Percentiles rank a stretch among this genome's conserved stretches.
Conservation (phyloP, 1,284 basidiomycete species). For the Cryptococcus sp. region DNA sequence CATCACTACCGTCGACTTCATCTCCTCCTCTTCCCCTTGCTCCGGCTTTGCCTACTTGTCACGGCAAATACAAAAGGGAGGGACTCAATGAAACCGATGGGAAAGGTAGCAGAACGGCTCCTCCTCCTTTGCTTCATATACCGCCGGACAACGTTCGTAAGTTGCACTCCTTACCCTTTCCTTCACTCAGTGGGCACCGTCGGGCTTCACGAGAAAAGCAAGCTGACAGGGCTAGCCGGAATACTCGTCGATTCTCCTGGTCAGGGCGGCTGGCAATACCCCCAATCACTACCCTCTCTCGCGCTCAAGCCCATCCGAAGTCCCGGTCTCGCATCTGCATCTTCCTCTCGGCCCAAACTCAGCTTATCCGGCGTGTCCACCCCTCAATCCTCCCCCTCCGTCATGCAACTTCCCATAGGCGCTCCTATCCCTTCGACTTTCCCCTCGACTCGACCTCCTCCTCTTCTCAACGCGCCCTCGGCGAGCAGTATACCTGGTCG, state of each 20-base stretch:
- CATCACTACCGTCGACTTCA: too few species aligned
- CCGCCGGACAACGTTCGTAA: slow-evolving; percentile 46
- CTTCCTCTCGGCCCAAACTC: slow-evolving; percentile 32
- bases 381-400: slow-evolving; percentile 8
- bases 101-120: slow-evolving; percentile 3
- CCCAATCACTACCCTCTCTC: slow-evolving; percentile 25
- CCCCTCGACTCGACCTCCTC: slow-evolving; percentile 15
- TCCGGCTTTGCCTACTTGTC: not conserved
- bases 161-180: slow-evolving; percentile 10
- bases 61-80: not conserved
- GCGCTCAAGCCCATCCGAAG: slow-evolving; percentile 20
- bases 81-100: not conserved
- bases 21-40: too few species aligned
- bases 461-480: slow-evolving; percentile 20
- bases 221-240: slow-evolving; percentile 27
- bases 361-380: slow-evolving; percentile 20
- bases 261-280: slow-evolving; percentile 41
- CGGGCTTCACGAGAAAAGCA: not conserved
- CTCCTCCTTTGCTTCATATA: slow-evolving; percentile 35
- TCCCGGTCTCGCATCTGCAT: slow-evolving; percentile 12
- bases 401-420: not conserved
- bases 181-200: too few species aligned
- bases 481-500: slow-evolving; percentile 9
- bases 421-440: slow-evolving; percentile 4
- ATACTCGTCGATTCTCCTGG: slow-evolving; percentile 41